Conservation (phyloP, 352 stramenopile species). For the Pythium oligandrum region DNA sequence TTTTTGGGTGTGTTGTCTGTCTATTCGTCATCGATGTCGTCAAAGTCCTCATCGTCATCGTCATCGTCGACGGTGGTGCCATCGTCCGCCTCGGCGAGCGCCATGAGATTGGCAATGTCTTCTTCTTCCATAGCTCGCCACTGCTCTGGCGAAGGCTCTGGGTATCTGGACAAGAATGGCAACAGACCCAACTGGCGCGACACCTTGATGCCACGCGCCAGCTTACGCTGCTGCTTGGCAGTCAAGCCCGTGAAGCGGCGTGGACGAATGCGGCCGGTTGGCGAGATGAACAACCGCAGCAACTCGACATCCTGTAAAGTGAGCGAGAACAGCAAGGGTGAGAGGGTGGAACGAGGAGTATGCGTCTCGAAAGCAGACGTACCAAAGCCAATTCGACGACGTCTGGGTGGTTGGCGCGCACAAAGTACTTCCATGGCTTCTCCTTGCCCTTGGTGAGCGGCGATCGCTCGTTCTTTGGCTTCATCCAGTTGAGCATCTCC, state of each 20-base stretch:
- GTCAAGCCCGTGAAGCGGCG: constrained; percentile 77
- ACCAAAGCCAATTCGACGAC: constrained; percentile 72
- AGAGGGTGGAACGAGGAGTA: too few species aligned
- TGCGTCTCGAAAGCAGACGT: background rate
- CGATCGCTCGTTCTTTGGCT: constrained; percentile 53
- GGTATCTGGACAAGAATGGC: constrained; percentile 77
- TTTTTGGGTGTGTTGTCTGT: constrained; percentile 17
- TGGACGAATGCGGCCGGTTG: constrained; percentile 74
- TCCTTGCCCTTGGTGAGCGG: constrained; percentile 44
- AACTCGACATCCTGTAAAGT: constrained; percentile 56
- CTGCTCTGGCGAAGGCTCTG: constrained; percentile 73
- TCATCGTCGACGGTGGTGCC: constrained; percentile 45
- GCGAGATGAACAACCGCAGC: constrained; percentile 78
- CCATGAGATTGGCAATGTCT: constrained; percentile 54
- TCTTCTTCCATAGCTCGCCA: constrained; percentile 80
- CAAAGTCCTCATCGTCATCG: constrained; percentile 62
- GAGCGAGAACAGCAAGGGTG: too few species aligned
- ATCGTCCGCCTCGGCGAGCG: constrained; percentile 49
- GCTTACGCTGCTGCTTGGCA: constrained; percentile 80
- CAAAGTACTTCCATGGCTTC: constrained; percentile 81
- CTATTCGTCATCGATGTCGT: constrained; percentile 48
- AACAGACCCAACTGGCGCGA: constrained; percentile 71
- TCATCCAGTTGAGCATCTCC: constrained; percentile 86
- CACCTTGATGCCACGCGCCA: constrained; percentile 73
- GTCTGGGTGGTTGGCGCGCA: constrained; percentile 65